Base-by-base conservation (phyloP, 2,329 filamentous ascomycete genomes). In the Verticillium nubilum region DNA sequence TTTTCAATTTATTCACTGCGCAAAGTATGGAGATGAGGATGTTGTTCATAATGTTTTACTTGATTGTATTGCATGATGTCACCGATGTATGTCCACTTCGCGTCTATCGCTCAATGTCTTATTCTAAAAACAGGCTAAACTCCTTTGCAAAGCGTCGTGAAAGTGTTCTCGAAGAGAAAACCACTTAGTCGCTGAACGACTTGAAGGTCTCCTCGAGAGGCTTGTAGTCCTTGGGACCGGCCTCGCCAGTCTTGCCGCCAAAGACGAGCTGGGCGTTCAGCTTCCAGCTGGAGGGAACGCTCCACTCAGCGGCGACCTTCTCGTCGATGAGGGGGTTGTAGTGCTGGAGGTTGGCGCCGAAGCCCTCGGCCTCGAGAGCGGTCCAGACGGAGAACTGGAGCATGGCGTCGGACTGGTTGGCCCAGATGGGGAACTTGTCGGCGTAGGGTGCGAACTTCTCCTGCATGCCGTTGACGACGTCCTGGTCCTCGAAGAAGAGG, bases 271-370 rank as follows among this genome's bases (percentile, higher is more conserved):
- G 91, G 26, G 90, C 88, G 70, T 88, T 85, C 64, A 96, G 83
- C 70, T 84, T 85, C 92, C 92, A 97, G 67, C 83, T 82, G 19
- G 76, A 69, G 52, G 90, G 89, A 31, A 96, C 67, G 60, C 82
- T 81, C 89, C 91, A 97, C 67, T 85, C 78, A 62, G 76, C 78
- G 52, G 82, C 76, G 58, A 92, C 88, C 77, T 87, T 85, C 65
- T 82, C 80, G 76, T 96, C 89, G 67, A 96, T 85, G 60, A 97
- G 75, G 23, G 92, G 92, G 83, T 92, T 95, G 82, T 96, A 96
- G 80, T 97, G 92, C 82, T 97, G 92, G 58, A 97, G 82, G 81
- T 93, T 96, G 72, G 88, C 90, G 65, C 92, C 92, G 59, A 96
- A 84, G 29, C 92, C 92, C 72, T 95, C 91, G 62, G 87, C 82